Percentiles rank a stretch among this genome's conserved stretches.
Conservation (phyloP, 2,329 filamentous ascomycete genomes). For the Fusarium tjaetaba region DNA sequence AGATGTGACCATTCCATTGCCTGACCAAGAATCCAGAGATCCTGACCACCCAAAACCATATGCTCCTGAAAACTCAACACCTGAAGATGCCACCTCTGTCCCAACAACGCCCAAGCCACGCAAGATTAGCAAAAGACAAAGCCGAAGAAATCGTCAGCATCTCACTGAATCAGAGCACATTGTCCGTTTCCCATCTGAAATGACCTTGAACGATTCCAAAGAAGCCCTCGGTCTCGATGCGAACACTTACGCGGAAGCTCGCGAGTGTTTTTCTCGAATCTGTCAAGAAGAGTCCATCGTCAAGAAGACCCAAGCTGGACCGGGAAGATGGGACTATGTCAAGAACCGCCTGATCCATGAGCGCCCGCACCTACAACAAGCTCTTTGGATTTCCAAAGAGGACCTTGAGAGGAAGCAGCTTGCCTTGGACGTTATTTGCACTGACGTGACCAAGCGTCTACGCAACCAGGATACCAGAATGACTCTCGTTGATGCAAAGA, state of each 20-base stretch:
- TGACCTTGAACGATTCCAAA: constrained; percentile 82
- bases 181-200: constrained; percentile 83
- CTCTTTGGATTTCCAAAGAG: constrained; percentile 68
- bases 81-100: background rate
- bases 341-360: constrained; percentile 75
- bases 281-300: constrained; percentile 73
- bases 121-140: constrained; percentile 58
- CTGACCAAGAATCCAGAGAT: constrained; percentile 1
- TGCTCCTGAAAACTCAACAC: background rate
- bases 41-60: background rate
- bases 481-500: constrained; percentile 79
- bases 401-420: constrained; percentile 70
- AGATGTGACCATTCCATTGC: constrained; percentile 3
- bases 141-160: constrained; percentile 73
- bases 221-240: constrained; percentile 72
- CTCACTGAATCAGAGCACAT: constrained; percentile 74
- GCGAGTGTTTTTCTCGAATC: constrained; percentile 74
- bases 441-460: constrained; percentile 84
- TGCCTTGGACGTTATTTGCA: constrained; percentile 81
- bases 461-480: constrained; percentile 72
- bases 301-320: constrained; percentile 80
- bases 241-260: constrained; percentile 69
- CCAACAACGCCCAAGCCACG: background rate
- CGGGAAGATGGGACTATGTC: constrained; percentile 76
- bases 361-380: constrained; percentile 68